These are phyloP conservation scores for Pythium pyrilobum DNA, from an alignment of 352 stramenopile genomes.

Conservation along the genomic window DNA sequence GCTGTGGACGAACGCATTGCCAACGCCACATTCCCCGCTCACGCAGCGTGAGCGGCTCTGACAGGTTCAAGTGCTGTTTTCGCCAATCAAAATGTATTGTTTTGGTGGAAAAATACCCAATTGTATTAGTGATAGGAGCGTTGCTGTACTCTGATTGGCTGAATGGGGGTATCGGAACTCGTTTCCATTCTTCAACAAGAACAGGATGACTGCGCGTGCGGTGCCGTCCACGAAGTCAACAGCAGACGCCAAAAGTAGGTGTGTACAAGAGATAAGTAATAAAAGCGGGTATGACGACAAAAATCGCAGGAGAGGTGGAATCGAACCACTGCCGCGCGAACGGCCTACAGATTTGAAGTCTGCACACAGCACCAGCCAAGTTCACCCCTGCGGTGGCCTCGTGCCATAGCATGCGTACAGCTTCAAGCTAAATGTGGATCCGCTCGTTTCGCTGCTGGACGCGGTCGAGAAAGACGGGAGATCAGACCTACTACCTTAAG, in stretches of 20 bases:
- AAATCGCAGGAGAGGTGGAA: constrained; percentile 87
- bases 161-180: neutral
- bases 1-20: constrained; percentile 18
- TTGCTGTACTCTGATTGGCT: constrained; percentile 6
- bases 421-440: neutral
- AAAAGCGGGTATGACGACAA: constrained; percentile 27
- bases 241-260: neutral
- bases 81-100: constrained; percentile 1
- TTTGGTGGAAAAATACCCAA: neutral
- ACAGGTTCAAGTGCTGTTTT: neutral
- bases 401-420: neutral
- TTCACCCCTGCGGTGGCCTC: constrained; percentile 55
- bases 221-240: no score
- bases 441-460: neutral
- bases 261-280: no score
- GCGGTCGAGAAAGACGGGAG: neutral
- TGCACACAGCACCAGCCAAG: constrained; percentile 89
- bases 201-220: neutral
- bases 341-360: constrained; percentile 92
- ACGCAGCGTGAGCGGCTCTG: constrained; percentile 1
- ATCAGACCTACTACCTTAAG: no score
- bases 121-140: neutral
- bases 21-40: constrained; percentile 2
- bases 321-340: constrained; percentile 88
- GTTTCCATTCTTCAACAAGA: constrained; percentile 17